Conservation (phyloP, 2,329 filamentous ascomycete genomes). For the Xylaria digitata region DNA sequence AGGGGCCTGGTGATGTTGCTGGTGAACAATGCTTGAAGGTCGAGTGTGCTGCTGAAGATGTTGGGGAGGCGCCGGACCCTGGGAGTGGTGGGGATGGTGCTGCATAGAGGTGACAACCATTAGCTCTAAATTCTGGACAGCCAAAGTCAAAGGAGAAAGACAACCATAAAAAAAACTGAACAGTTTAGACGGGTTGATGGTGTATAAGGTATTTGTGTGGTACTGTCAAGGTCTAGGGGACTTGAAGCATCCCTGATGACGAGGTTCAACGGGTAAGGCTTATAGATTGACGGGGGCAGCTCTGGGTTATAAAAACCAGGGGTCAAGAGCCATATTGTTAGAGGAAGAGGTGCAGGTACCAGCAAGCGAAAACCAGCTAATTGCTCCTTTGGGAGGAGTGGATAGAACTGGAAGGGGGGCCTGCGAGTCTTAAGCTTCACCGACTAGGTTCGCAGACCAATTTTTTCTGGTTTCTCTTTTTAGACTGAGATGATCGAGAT, state of each 20-base stretch:
- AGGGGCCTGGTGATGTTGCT: conserved; percentile 77
- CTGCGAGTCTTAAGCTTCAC: conserved; percentile 54
- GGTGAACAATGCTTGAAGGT: conserved; percentile 78
- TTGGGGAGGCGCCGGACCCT: conserved; percentile 75
- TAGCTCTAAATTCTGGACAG: conserved; percentile 57
- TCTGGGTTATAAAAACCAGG: conserved; percentile 50
- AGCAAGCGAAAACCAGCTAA: conserved; percentile 49
- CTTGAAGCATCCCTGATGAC: conserved; percentile 57
- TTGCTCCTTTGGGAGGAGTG: conserved; percentile 49
- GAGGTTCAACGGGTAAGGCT: conserved; percentile 55
- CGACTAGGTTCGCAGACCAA: conserved; percentile 50
- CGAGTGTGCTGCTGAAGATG: conserved; percentile 75
- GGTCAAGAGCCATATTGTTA: conserved; percentile 45
- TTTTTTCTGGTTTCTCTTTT: conserved; percentile 41
- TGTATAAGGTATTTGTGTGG: conserved; percentile 60
- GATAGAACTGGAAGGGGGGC: conserved; percentile 53
- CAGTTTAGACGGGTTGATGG: conserved; percentile 61
- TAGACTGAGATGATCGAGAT: conserved; percentile 43
- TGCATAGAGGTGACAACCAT: conserved; percentile 73
- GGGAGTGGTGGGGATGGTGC: conserved; percentile 80
- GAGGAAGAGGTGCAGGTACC: conserved; percentile 50
- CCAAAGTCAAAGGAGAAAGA: conserved; percentile 51
- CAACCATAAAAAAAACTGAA: conserved; percentile 55
- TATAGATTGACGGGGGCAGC: conserved; percentile 48
- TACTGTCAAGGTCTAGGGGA: conserved; percentile 59